These are phyloP conservation scores for Plasmodium chabaudi DNA, from an alignment of 169 alveolate genomes.

Conservation along the genomic window DNA sequence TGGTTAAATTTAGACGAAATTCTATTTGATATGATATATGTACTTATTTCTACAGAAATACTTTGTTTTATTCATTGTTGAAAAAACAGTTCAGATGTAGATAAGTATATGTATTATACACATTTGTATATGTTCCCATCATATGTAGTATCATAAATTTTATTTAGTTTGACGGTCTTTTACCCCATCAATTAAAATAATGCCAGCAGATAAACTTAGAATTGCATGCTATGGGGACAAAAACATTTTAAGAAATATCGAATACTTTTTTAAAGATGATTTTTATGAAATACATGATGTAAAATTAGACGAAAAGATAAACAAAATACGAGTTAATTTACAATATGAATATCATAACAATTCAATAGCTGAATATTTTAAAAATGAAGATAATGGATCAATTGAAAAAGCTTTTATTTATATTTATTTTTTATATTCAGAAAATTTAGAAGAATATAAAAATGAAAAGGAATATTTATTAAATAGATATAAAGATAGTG, in stretches of 20 bases:
- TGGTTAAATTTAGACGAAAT: too few relatives aligned
- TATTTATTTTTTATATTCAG: constrained; percentile 52
- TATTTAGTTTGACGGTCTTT: too few relatives aligned
- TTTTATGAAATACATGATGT: constrained; percentile 54
- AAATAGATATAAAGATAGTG: constrained; percentile 27
- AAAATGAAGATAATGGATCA: constrained; percentile 40
- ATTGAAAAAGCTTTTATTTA: constrained; percentile 42
- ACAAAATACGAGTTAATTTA: constrained; percentile 23
- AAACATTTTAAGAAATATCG: constrained; percentile 28
- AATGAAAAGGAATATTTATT: constrained; percentile 60
- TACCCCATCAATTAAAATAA: neutral
- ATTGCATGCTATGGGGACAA: constrained; percentile 64
- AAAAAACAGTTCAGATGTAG: too few relatives aligned
- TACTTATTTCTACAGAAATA: too few relatives aligned
- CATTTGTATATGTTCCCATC: too few relatives aligned
- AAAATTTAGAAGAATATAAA: constrained; percentile 44
- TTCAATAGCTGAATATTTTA: constrained; percentile 65
- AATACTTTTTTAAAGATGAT: constrained; percentile 64
- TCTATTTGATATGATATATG: too few relatives aligned
- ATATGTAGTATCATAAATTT: too few relatives aligned
- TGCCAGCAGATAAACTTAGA: constrained; percentile 45
- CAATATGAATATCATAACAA: constrained; percentile 36
- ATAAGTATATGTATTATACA: too few relatives aligned
- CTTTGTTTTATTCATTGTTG: too few relatives aligned
- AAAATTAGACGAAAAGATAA: constrained; percentile 57